Percentiles rank a stretch among this genome's conserved stretches.
These are phyloP conservation scores for Aschersonia sp. DNA, from an alignment of 2,329 filamentous ascomycete species.

Conservation along the genomic window DNA sequence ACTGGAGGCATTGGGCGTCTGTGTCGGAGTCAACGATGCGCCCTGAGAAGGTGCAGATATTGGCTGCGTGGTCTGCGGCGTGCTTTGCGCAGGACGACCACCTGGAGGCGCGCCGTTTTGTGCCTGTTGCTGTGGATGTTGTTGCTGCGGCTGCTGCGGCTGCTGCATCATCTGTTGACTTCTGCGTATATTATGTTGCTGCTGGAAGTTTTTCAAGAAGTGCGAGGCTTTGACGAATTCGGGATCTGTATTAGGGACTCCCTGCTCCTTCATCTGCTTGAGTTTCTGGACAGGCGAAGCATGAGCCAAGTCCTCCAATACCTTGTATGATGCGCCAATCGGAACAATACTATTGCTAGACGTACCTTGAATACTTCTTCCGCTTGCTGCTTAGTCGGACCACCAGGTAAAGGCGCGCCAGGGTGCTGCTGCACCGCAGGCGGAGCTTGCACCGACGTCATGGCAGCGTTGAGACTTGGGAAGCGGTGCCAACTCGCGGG, in stretches of 20 bases:
- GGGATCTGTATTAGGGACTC: conserved; percentile 68
- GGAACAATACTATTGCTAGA: conserved; percentile 3
- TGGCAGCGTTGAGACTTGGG: conserved; percentile 24
- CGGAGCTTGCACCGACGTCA: conserved; percentile 69
- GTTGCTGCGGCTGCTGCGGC: conserved; percentile 35
- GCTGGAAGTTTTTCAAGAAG: conserved; percentile 59
- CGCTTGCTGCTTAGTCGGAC: conserved; percentile 62
- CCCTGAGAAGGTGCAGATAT: conserved; percentile 18
- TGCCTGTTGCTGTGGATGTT: conserved; percentile 27
- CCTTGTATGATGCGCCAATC: too few relatives aligned
- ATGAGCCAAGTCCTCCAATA: neutral
- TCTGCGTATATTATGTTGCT: conserved; percentile 42
- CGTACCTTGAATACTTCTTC: conserved; percentile 59
- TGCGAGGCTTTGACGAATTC: conserved; percentile 75
- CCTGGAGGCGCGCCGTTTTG: conserved; percentile 36
- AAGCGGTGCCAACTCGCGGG: neutral
- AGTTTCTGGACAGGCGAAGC: conserved; percentile 48
- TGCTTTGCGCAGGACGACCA: conserved; percentile 22
- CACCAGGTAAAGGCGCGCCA: conserved; percentile 45
- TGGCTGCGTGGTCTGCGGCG: conserved; percentile 16
- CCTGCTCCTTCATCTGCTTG: conserved; percentile 74
- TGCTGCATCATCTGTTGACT: conserved; percentile 32
- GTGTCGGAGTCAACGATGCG: conserved; percentile 22
- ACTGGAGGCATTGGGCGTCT: conserved; percentile 13
- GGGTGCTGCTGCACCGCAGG: conserved; percentile 56